Conservation (phyloP, 352 stramenopile species). For the Phytophthora tubulina region DNA sequence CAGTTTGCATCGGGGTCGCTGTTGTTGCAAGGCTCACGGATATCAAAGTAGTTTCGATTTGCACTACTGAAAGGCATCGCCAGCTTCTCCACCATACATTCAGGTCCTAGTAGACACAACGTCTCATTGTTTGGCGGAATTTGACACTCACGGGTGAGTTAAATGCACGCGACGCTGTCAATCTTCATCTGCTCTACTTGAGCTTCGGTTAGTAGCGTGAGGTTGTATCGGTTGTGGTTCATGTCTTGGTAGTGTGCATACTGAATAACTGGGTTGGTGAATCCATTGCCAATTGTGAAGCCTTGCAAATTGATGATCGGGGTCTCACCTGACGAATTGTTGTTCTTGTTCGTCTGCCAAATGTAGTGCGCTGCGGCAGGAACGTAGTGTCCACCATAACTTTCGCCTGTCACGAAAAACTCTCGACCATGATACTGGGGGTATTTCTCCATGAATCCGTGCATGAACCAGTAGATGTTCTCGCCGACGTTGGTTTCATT, state of each 20-base stretch:
- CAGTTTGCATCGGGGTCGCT: conserved; percentile 45
- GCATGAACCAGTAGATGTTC: conserved; percentile 62
- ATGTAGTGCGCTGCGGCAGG: conserved; percentile 57
- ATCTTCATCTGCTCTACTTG: conserved; percentile 45
- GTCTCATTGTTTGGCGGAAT: conserved; percentile 28
- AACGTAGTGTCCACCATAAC: conserved; percentile 66
- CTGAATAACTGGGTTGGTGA: conserved; percentile 55
- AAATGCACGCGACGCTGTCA: conserved; percentile 49
- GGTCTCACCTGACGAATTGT: background rate
- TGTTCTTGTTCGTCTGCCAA: conserved; percentile 44
- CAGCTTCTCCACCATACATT: conserved; percentile 54
- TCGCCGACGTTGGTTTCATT: conserved; percentile 52
- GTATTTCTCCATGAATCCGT: conserved; percentile 50
- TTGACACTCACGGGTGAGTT: conserved; percentile 44
- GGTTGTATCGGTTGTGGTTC: conserved; percentile 59
- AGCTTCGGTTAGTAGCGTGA: conserved; percentile 39
- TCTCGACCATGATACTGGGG: conserved; percentile 50
- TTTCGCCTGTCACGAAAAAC: conserved; percentile 64
- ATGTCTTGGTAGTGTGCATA: conserved; percentile 57
- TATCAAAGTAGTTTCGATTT: conserved; percentile 61
- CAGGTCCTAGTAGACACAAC: conserved; percentile 43
- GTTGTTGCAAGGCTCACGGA: conserved; percentile 45
- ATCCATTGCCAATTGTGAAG: conserved; percentile 63
- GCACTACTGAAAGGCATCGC: conserved; percentile 46
- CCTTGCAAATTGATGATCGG: conserved; percentile 56